phyloP scores from a whole-genome alignment of 2,329 filamentous ascomycete genomes.

The Thyridium curvatum region DNA sequence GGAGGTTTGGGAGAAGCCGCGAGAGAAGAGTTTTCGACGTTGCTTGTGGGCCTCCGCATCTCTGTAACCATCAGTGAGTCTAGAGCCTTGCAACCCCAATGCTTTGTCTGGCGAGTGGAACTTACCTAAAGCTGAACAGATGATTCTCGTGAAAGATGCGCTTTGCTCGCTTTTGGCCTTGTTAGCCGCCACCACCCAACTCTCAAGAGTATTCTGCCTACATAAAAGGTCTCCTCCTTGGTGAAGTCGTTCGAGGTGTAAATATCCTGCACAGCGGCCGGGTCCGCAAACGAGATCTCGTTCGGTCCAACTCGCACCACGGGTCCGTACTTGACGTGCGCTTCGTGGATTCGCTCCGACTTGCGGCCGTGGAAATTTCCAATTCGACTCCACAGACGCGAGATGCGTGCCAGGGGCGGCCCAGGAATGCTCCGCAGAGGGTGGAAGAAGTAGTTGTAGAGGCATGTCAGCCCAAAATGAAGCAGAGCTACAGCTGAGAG shows the following conservation, averaged over 20 bases:
- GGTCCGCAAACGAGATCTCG: slow-evolving; percentile 34
- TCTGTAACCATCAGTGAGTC: background rate
- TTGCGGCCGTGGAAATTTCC: slow-evolving; percentile 5
- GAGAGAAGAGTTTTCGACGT: slow-evolving; percentile 4
- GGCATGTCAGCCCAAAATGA: background rate
- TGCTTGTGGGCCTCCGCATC: slow-evolving; percentile 3
- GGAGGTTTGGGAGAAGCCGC: slow-evolving; percentile 3
- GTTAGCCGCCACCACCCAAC: too few relatives aligned
- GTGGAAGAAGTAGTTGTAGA: slow-evolving; percentile 1
- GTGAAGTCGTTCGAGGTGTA: slow-evolving; percentile 2
- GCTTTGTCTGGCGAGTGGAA: background rate
- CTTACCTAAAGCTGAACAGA: slow-evolving; percentile 5
- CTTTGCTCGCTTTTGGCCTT: slow-evolving; percentile 3
- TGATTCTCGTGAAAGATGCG: slow-evolving; percentile 5
- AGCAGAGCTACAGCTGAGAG: too few relatives aligned
- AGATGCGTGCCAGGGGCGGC: background rate
- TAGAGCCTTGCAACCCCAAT: too few relatives aligned
- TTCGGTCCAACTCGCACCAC: slow-evolving; percentile 41
- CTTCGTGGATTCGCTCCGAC: slow-evolving; percentile 5
- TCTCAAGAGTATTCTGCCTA: too few relatives aligned
- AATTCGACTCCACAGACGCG: background rate
- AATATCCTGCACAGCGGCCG: slow-evolving; percentile 1
- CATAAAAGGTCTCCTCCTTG: slow-evolving; percentile 4
- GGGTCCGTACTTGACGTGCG: slow-evolving; percentile 36
- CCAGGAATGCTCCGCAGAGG: background rate